Evolutionary conservation across 495 filamentous ascomycete genomes (phyloP).

Genomic region (Aspergillus biplanus): DNA sequence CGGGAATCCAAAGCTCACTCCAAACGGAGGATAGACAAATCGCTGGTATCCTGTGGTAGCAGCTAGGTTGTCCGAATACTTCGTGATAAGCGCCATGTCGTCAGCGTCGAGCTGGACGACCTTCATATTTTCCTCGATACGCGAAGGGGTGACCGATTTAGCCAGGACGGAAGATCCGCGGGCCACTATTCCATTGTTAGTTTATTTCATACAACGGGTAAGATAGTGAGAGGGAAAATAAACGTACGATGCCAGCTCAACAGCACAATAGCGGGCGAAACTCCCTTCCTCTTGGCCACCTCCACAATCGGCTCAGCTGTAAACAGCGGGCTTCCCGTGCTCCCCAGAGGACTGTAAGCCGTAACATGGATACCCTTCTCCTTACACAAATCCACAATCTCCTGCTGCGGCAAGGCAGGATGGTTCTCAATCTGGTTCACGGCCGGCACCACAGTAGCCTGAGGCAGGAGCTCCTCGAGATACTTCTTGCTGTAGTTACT

Average conservation of each 20-base stretch:
- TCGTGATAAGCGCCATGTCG: conserved; percentile 66
- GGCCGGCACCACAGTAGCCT: conserved; percentile 71
- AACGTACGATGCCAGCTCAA: conserved; percentile 74
- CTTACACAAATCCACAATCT: conserved; percentile 77
- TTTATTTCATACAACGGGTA: neutral
- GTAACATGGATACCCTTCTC: conserved; percentile 75
- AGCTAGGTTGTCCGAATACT: conserved; percentile 60
- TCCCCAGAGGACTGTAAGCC: conserved; percentile 77
- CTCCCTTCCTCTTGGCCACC: conserved; percentile 70
- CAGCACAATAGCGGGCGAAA: conserved; percentile 64
- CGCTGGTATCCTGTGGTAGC: conserved; percentile 65
- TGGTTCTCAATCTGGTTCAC: conserved; percentile 94
- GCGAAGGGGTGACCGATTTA: conserved; percentile 75
- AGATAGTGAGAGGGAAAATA: neutral
- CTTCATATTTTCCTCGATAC: conserved; percentile 75
- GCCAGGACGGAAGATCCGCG: conserved; percentile 75
- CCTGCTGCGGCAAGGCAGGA: conserved; percentile 76
- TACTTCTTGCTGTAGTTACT: conserved; percentile 78
- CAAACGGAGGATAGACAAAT: conserved; percentile 80
- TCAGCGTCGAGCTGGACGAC: conserved; percentile 67
- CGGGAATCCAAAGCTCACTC: conserved; percentile 76
- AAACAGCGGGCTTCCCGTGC: conserved; percentile 75
- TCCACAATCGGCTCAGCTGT: conserved; percentile 68
- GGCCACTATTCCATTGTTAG: conserved; percentile 51
- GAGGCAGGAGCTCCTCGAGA: conserved; percentile 71